phyloP scores from a whole-genome alignment of 352 stramenopile species.

The Globisporangium spinosum region DNA sequence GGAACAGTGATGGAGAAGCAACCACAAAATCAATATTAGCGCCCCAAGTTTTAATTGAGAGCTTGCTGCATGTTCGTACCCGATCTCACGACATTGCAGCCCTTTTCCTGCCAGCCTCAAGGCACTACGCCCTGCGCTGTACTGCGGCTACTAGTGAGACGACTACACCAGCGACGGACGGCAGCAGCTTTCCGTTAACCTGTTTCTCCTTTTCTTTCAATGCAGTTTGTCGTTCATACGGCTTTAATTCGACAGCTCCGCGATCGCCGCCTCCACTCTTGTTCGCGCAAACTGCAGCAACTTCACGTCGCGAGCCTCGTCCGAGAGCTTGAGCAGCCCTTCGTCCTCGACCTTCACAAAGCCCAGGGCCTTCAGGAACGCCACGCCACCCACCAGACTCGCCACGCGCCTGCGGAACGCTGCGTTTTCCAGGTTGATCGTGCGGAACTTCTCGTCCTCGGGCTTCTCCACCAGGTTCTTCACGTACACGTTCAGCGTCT shows the following conservation, averaged over 20 bases:
- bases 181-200: not conserved
- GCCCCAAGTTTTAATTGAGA: not conserved
- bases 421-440: constrained; percentile 88
- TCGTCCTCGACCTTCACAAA: constrained; percentile 85
- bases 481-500: constrained; percentile 85
- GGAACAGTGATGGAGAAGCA: not conserved
- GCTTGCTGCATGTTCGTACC: not conserved
- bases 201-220: not conserved
- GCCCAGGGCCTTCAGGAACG: constrained; percentile 83
- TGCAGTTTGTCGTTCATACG: not conserved
- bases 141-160: not conserved
- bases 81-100: not conserved
- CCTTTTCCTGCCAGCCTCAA: not conserved
- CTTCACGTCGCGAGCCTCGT: constrained; percentile 56
- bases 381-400: constrained; percentile 76
- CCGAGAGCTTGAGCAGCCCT: constrained; percentile 55
- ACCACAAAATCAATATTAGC: constrained; percentile 12
- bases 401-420: constrained; percentile 89
- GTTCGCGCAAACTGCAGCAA: constrained; percentile 60
- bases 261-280: constrained; percentile 55
- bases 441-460: constrained; percentile 88
- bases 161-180: not conserved
- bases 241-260: constrained; percentile 41
- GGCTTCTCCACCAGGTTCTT: constrained; percentile 87
- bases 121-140: not conserved